Conservation (phyloP, 331 rosid species). For the Pyracantha coccinea region DNA sequence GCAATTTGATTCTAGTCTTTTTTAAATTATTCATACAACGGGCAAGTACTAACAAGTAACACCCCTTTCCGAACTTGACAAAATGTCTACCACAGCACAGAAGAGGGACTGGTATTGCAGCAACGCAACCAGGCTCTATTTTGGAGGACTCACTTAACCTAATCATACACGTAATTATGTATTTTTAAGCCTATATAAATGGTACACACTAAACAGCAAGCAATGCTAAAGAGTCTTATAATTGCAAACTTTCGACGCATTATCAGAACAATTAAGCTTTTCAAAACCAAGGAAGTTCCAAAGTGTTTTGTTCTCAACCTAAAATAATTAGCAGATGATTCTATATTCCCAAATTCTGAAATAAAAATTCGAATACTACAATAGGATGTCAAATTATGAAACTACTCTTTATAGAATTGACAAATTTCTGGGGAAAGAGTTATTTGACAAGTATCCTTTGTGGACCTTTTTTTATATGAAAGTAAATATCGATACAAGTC, state of each 20-base stretch:
- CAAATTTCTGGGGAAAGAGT: background rate
- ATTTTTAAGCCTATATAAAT: background rate
- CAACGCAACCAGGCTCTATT: too few relatives aligned
- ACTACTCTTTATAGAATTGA: background rate
- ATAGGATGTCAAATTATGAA: background rate
- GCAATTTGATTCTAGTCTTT: too few relatives aligned
- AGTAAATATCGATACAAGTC: background rate
- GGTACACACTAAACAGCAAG: too few relatives aligned
- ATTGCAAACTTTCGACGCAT: too few relatives aligned
- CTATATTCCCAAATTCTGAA: background rate
- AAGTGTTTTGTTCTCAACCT: background rate
- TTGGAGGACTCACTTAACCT: background rate
- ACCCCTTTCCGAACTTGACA: too few relatives aligned
- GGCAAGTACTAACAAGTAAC: too few relatives aligned
- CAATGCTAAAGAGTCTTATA: too few relatives aligned
- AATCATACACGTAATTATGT: background rate
- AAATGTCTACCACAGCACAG: too few relatives aligned
- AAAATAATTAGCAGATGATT: background rate
- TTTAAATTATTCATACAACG: too few relatives aligned
- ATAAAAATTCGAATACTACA: background rate
- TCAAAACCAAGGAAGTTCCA: background rate
- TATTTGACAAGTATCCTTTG: background rate
- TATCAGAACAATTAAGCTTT: background rate
- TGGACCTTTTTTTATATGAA: constrained; percentile 1
- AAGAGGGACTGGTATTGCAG: background rate